These are phyloP conservation scores for Saccharomycopsis guyanensis DNA, from an alignment of 805 yeast genomes.

Conservation along the genomic window DNA sequence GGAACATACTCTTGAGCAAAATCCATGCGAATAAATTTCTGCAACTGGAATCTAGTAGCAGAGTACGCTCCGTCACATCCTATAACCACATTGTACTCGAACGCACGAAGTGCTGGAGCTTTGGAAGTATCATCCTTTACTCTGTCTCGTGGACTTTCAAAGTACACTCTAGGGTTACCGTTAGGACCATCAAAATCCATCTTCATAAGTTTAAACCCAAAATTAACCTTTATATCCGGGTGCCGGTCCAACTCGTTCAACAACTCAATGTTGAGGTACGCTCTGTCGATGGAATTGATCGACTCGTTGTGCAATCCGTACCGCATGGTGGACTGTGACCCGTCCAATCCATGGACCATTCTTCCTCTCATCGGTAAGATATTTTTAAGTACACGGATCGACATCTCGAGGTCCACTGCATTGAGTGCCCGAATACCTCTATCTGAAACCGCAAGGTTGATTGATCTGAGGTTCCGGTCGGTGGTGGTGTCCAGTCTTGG, in stretches of 20 bases:
- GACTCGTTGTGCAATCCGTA: slow-evolving; percentile 69
- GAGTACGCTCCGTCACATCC: slow-evolving; percentile 90
- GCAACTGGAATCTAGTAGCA: slow-evolving; percentile 60
- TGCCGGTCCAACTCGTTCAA: slow-evolving; percentile 54
- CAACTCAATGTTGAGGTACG: slow-evolving; percentile 54
- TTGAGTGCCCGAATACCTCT: slow-evolving; percentile 71
- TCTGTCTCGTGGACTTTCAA: slow-evolving; percentile 14
- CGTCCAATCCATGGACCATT: slow-evolving; percentile 72
- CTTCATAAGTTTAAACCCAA: slow-evolving; percentile 48
- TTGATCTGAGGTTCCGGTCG: slow-evolving; percentile 49
- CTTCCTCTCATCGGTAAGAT: slow-evolving; percentile 85
- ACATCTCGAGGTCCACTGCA: slow-evolving; percentile 52
- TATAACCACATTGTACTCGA: slow-evolving; percentile 49
- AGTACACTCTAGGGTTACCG: slow-evolving; percentile 23
- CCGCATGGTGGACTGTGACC: slow-evolving; percentile 55
- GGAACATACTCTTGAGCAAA: slow-evolving; percentile 72
- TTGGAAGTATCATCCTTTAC: slow-evolving; percentile 19
- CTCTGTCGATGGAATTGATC: slow-evolving; percentile 80
- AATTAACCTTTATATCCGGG: slow-evolving; percentile 39
- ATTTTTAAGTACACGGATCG: slow-evolving; percentile 44
- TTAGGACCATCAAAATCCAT: slow-evolving; percentile 28
- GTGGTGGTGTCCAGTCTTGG: slow-evolving; percentile 37
- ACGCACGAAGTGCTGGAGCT: slow-evolving; percentile 22
- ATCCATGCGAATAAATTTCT: slow-evolving; percentile 60
- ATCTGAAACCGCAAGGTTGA: slow-evolving; percentile 81